Conservation (phyloP, 345 rosid genomes). For the Iberis pinnata region DNA sequence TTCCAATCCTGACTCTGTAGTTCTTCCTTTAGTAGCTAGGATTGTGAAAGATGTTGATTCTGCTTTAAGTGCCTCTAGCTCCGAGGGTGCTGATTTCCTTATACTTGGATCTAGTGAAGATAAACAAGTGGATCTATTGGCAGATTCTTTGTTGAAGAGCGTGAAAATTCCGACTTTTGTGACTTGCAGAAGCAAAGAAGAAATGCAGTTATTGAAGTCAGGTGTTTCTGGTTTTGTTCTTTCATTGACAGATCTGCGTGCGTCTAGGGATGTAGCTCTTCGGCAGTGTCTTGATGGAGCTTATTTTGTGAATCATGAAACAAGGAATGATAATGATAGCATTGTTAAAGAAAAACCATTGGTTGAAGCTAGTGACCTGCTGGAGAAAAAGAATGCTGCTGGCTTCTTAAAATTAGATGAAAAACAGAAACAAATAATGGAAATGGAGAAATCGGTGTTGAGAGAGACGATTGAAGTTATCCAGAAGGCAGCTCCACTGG, state of each 20-base stretch:
- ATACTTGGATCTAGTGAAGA: conserved; percentile 40
- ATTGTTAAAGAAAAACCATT: conserved; percentile 14
- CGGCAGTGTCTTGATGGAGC: conserved; percentile 37
- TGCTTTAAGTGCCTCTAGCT: conserved; percentile 58
- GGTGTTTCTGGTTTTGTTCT: conserved; percentile 81
- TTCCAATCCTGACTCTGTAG: conserved; percentile 53
- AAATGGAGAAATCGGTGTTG: conserved; percentile 59
- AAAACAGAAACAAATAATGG: conserved; percentile 58
- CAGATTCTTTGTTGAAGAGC: conserved; percentile 39
- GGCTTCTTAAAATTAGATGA: conserved; percentile 66
- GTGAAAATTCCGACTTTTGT: conserved; percentile 65
- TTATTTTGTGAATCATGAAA: conserved; percentile 22
- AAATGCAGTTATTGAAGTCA: conserved; percentile 36
- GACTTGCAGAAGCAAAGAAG: conserved; percentile 17
- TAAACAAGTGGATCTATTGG: conserved; percentile 29
- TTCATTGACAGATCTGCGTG: conserved; percentile 58
- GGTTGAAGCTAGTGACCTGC: conserved; percentile 27
- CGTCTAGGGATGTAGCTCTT: conserved; percentile 44
- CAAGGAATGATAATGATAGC: conserved; percentile 26
- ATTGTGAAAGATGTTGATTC: conserved; percentile 53
- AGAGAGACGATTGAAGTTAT: conserved; percentile 54
- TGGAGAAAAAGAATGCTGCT: conserved; percentile 28
- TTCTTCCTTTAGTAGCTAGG: conserved; percentile 87
- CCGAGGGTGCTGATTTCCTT: conserved; percentile 98
- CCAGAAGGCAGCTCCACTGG: conserved; percentile 89